Base-by-base conservation (phyloP, 1,139 yeast species). In the Taphrina populina region DNA sequence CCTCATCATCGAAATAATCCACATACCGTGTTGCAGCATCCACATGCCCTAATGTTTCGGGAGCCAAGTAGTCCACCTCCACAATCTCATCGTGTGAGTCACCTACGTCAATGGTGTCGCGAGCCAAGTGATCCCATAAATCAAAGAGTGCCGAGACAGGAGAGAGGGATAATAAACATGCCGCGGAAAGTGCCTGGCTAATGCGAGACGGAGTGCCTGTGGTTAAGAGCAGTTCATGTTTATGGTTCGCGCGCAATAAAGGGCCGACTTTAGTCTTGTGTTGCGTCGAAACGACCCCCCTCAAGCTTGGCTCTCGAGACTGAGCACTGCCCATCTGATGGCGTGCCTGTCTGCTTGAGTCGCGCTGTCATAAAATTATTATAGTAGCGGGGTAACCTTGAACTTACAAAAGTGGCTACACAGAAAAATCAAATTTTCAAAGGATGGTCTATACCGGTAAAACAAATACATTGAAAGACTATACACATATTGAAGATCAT, bases 1-100 rank as follows among this genome's bases (percentile, higher is more conserved):
- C 40, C 23, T 49, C 54, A 26, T 49, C 54, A 33, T 49, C 54
- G 24, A 49, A 49, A 46, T 34, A 49, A 8, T 49, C 36, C 24
- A 49, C 54, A 17, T 39, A 49, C 37, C 47, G 13, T 26, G 47
- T 30, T 15, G 43, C 43, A 17, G 29, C 27, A 6, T 39, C 43
- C 7, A 17, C 46, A 3, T 30, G 26, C 5, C 47, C 47, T 29
- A 43, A 8, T 26, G 11, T 13, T 8, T 19, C 32, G 2, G 44
- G 39, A 15, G 35, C 33, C 27, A 49, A 20, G 36, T 21, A 49
- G 19, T 49, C 54, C 15, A 40, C 23, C 30, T 32, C 36, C 10
- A 49, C 54, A 32, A 49, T 49, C 40, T 39, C 54, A 8, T 37
- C 37, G 20, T 49, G 46, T 21, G 34, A 24, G 35, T 49, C 54